A percentile compares a stretch with the other conserved stretches of the same genome.
Conservation (phyloP, 1,284 basidiomycete species). For the Cerrena zonata region DNA sequence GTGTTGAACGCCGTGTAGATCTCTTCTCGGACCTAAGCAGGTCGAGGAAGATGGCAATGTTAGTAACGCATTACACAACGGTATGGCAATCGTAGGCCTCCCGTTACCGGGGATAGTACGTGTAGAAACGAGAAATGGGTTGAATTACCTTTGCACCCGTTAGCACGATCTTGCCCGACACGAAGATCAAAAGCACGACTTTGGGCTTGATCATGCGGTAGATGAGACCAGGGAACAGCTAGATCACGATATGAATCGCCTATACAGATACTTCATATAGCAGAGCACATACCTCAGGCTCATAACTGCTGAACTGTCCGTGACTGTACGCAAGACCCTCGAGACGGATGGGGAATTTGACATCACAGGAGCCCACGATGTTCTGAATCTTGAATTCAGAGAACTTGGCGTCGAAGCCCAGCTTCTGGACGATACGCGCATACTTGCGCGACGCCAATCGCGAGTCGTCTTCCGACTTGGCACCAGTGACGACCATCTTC, state of each 20-base stretch:
- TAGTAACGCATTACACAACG: constrained; percentile 27
- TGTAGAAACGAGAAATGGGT: constrained; percentile 16
- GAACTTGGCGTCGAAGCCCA: constrained; percentile 99
- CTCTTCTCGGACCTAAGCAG: constrained; percentile 86
- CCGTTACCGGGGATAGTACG: neutral
- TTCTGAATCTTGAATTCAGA: constrained; percentile 99
- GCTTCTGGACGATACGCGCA: constrained; percentile 98
- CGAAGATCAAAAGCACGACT: constrained; percentile 97
- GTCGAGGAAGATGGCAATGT: constrained; percentile 29
- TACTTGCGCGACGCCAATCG: constrained; percentile 97
- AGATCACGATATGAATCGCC: constrained; percentile 10
- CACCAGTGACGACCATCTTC: constrained; percentile 99
- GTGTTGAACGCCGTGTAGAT: constrained; percentile 99
- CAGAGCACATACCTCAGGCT: constrained; percentile 77
- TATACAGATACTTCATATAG: neutral
- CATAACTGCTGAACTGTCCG: constrained; percentile 97
- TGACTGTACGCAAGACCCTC: constrained; percentile 98
- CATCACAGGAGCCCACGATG: constrained; percentile 97
- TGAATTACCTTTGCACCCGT: constrained; percentile 91
- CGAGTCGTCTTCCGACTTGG: constrained; percentile 98
- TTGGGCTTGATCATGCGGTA: constrained; percentile 99
- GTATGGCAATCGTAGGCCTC: constrained; percentile 2
- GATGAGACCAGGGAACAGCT: constrained; percentile 98
- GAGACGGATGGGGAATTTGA: constrained; percentile 97
- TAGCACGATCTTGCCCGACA: constrained; percentile 97